Evolutionary conservation across 768 basidiomycete species (phyloP).

Genomic region (Trametes cinnabarina): DNA sequence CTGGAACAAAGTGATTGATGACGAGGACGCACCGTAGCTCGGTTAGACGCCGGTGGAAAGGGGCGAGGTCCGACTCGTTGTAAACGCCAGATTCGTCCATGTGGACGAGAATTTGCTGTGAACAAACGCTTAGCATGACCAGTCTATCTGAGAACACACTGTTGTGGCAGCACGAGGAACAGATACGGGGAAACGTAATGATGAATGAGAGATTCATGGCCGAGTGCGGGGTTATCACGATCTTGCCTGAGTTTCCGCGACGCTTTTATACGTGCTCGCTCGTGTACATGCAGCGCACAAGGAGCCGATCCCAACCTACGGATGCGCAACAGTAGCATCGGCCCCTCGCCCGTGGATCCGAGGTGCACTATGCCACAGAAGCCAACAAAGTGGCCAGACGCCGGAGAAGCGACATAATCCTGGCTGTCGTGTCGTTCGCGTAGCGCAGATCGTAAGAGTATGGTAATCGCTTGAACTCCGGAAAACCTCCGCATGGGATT

Average conservation of each 20-base stretch:
- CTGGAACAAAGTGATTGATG: neutral
- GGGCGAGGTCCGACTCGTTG: conserved; percentile 85
- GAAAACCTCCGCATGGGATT: conserved; percentile 16
- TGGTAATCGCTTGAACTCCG: conserved; percentile 16
- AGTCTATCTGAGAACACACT: conserved; percentile 11
- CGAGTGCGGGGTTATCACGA: conserved; percentile 4
- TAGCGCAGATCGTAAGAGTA: conserved; percentile 16
- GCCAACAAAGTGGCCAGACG: neutral
- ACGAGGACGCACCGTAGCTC: conserved; percentile 57
- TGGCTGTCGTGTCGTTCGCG: conserved; percentile 7
- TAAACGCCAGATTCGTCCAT: conserved; percentile 96
- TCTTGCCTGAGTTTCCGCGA: neutral
- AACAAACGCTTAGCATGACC: conserved; percentile 21
- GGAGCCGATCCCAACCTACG: neutral
- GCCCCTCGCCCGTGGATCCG: conserved; percentile 17
- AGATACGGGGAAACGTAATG: conserved; percentile 17
- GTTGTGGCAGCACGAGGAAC: conserved; percentile 1
- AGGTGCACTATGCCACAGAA: conserved; percentile 9
- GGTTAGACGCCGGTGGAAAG: conserved; percentile 78
- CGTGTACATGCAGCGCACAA: neutral
- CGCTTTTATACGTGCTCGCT: conserved; percentile 8
- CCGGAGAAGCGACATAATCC: conserved; percentile 1
- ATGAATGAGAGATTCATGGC: conserved; percentile 15
- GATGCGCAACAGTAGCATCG: conserved; percentile 3
- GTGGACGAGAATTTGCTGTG: conserved; percentile 88